Conservation (phyloP, 2,329 filamentous ascomycete genomes). For the Emmonsiellopsis sp. region DNA sequence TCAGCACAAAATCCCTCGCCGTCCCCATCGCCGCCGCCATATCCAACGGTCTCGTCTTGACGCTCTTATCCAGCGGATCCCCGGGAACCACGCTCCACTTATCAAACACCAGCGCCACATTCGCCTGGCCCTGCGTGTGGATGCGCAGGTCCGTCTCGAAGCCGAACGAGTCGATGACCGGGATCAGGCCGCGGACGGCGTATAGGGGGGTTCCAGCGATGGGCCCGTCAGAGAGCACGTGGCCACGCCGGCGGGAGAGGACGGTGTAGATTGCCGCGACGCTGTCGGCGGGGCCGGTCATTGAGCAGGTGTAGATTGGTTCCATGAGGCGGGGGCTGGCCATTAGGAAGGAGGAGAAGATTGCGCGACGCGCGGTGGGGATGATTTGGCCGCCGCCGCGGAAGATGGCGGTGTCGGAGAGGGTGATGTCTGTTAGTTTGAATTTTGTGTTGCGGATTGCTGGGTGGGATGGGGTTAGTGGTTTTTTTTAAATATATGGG, state of each 20-base stretch:
- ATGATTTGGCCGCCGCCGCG: slow-evolving; percentile 95
- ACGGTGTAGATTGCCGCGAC: slow-evolving; percentile 88
- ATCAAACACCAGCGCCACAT: slow-evolving; percentile 87
- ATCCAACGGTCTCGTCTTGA: slow-evolving; percentile 73
- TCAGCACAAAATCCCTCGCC: slow-evolving; percentile 90
- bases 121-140: slow-evolving; percentile 87
- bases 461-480: slow-evolving; percentile 24
- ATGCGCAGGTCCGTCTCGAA: slow-evolving; percentile 97
- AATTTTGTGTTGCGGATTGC: slow-evolving; percentile 97
- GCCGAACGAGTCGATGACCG: slow-evolving; percentile 94
- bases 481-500: slow-evolving; percentile 2
- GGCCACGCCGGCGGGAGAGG: slow-evolving; percentile 75
- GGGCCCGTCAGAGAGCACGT: slow-evolving; percentile 88
- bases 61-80: slow-evolving; percentile 82
- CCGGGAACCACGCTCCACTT: slow-evolving; percentile 93
- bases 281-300: slow-evolving; percentile 84
- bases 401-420: slow-evolving; percentile 86
- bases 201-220: slow-evolving; percentile 93
- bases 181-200: slow-evolving; percentile 79
- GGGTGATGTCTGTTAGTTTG: slow-evolving; percentile 80
- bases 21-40: slow-evolving; percentile 81
- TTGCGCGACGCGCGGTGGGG: slow-evolving; percentile 81
- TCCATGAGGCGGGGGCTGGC: slow-evolving; percentile 95
- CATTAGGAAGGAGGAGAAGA: slow-evolving; percentile 96
- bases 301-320: slow-evolving; percentile 83